phyloP scores from a whole-genome alignment of 1,284 basidiomycete species.

The Rhodotorula sp. region DNA sequence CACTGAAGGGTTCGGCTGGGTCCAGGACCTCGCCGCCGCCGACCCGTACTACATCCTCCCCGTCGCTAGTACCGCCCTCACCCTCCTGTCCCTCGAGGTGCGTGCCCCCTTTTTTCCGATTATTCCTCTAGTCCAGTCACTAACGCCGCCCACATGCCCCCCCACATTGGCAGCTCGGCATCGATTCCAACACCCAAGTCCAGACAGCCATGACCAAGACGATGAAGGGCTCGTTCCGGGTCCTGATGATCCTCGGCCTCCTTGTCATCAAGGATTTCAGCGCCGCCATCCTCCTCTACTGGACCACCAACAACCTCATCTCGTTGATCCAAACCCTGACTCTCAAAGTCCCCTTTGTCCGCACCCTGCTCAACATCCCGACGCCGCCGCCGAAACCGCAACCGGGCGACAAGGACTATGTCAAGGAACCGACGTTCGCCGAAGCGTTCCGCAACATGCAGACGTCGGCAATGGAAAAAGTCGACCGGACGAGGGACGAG shows the following conservation, averaged over 20 bases:
- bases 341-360: conserved; percentile 56
- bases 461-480: conserved; percentile 22
- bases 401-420: conserved; percentile 35
- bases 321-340: conserved; percentile 57
- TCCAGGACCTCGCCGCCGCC: conserved; percentile 72
- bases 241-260: conserved; percentile 61
- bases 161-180: conserved; percentile 56
- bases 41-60: conserved; percentile 82
- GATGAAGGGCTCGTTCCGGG: conserved; percentile 68
- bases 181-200: conserved; percentile 61
- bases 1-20: conserved; percentile 71
- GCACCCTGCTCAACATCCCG: conserved; percentile 56
- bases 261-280: conserved; percentile 58
- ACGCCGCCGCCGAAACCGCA: conserved; percentile 48
- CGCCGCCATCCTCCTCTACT: conserved; percentile 61
- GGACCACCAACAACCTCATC: conserved; percentile 56
- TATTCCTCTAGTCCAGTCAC: not conserved
- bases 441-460: conserved; percentile 41
- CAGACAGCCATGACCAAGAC: conserved; percentile 60
- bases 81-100: conserved; percentile 71
- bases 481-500: conserved; percentile 28
- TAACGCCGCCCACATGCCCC: conserved; percentile 7
- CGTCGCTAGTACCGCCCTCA: conserved; percentile 60
- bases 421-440: conserved; percentile 36
- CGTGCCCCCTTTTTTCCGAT: conserved; percentile 44